Evolutionary conservation across 2,329 filamentous ascomycete species (phyloP), one percentile per base, ranked within the genome.

Genomic region (Xylaria sp.): DNA sequence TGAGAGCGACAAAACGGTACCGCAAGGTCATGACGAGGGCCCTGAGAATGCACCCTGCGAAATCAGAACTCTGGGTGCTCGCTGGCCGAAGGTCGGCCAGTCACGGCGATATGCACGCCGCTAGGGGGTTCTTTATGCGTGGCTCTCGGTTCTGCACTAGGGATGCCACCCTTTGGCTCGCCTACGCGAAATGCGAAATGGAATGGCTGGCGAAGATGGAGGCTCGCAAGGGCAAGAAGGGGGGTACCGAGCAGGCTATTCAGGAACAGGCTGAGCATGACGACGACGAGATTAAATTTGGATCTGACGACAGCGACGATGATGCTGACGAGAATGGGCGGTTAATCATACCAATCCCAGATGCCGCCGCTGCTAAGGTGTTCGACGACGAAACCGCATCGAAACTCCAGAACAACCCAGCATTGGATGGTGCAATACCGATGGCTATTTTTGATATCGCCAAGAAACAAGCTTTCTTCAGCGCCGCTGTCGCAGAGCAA

Each of bases 111-210:
- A 97, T 98, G 89, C 91, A 90, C 27, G 90, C 91, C 53, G 94
- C 95, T 2, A 84, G 96, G 69, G 91, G 89, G 56, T 96, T 85
- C 86, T 99, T 94, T 88, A 97, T 89, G 85, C 86, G 95, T 69
- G 96, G 94, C 0, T 87, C 97, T 76, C 86, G 96, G 50, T 98
- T 99, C 80, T 98, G 94, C 82, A 93, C 90, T 60, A 88, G 84
- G 57, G 90, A 92, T 55, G 88, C 85, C 71, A 84, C 85, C 19
- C 80, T 99, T 60, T 99, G 95, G 94, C 78, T 97, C 39, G 93
- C 97, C 81, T 98, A 98, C 78, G 92, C 92, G 8, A 91, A 92
- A 77, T 86, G 95, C 76, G 96, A 99, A 84, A 93, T 97, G 89
- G 91, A 96, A 70, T 98, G 97, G 85, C 85, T 98, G 64, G 89